These are phyloP conservation scores for Xylariales sp. DNA, from an alignment of 2,329 filamentous ascomycete species.

Conservation along the genomic window DNA sequence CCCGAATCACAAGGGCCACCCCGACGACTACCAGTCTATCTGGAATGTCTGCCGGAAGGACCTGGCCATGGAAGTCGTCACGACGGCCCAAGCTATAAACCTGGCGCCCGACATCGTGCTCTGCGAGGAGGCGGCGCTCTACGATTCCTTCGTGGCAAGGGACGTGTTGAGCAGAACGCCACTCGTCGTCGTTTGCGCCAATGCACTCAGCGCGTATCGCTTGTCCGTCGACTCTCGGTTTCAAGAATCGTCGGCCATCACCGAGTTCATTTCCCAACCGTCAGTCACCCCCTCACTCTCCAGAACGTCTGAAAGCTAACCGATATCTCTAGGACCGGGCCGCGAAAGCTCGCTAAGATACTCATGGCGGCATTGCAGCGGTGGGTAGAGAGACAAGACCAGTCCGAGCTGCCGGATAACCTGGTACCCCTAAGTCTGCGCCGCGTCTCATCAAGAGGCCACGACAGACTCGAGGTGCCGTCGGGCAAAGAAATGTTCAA, in stretches of 20 bases:
- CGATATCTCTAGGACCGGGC: conserved; percentile 47
- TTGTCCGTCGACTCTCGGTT: conserved; percentile 28
- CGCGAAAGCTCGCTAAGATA: conserved; percentile 53
- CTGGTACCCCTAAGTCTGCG: background rate
- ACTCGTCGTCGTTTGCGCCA: conserved; percentile 51
- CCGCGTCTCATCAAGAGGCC: conserved; percentile 9
- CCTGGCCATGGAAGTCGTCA: conserved; percentile 31
- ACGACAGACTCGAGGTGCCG: background rate
- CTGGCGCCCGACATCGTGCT: conserved; percentile 43
- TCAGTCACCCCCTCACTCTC: conserved; percentile 39
- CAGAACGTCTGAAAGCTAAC: background rate
- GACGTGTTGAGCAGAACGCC: conserved; percentile 37
- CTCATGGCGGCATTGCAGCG: conserved; percentile 38
- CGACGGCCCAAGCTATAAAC: conserved; percentile 13
- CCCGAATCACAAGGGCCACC: conserved; percentile 3
- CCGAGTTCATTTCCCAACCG: conserved; percentile 56
- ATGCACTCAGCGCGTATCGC: conserved; percentile 48
- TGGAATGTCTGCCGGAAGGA: conserved; percentile 29
- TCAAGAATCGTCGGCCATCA: conserved; percentile 39
- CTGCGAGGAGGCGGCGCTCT: conserved; percentile 40
- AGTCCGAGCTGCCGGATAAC: background rate
- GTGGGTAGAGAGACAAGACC: conserved; percentile 33
- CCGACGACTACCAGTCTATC: conserved; percentile 29
- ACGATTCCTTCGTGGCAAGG: conserved; percentile 21
- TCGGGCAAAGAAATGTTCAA: background rate